Base-by-base conservation (phyloP, 2,329 filamentous ascomycete species). In the Verticillium tricorpus region DNA sequence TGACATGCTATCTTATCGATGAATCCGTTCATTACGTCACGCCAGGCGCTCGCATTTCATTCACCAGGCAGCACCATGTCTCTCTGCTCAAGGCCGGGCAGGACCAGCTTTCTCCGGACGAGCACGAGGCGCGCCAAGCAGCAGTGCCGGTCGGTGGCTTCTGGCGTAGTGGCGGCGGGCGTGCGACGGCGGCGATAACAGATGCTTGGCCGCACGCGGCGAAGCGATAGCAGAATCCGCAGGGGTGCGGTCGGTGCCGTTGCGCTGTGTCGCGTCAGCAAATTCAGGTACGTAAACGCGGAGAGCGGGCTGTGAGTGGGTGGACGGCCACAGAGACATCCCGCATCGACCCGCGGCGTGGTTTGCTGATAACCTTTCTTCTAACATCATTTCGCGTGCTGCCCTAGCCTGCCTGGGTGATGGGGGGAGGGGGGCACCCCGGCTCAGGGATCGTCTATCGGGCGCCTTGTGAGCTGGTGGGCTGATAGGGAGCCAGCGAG, bases 281-380 rank as follows among this genome's bases (percentile, higher is more conserved):
- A 74, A 73, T 76, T 70, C 66, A 68, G 73, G 71, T 75, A 74
- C 72, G 74, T 76, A 76, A 75, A 64, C 61, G 32, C n/a, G 12
- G 5, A 25, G 37, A 39, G 56, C 19, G 60, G 35, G 19, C 56
- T 58, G 59, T 65, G 39, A 63, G 57, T 63, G 63, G 60, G 50
- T 60, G 40, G 19, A n/a, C 37, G 28, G 35, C 50, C 52, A 50
- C 59, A 34, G 56, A 60, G 62, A 54, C 58, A 61, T 58, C 60
- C 40, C 45, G 31, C 40, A 57, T 34, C 22, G 58, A 50, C 45
- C 45, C 45, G 45, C 58, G 17, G 19, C 28, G n/a, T 54, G 45
- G 11, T 52, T 50, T 12, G 61, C 60, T 40, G 57, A 28, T 22
- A 25, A 28, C 2, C 50, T 31, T 59, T 25, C 28, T 28, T 28